These are phyloP conservation scores for Fagopyrum esculentum DNA, from an alignment of 148 eudicot genomes.

Conservation along the genomic window DNA sequence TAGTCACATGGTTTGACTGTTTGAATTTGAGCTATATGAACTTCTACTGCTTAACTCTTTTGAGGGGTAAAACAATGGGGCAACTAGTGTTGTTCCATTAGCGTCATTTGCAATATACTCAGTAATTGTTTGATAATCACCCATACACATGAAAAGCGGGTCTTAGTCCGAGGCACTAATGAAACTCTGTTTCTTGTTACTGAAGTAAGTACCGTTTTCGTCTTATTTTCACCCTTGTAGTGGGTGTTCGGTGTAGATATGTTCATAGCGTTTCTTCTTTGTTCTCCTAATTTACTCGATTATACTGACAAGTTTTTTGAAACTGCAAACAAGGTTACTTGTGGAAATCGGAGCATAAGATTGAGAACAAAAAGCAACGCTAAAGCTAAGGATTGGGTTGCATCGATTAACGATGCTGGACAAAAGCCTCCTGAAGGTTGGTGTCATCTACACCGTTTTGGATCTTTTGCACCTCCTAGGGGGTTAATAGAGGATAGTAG, in stretches of 20 bases:
- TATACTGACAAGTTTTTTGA: constrained; percentile 8
- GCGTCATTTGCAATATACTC: neutral
- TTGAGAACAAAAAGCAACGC: constrained; percentile 65
- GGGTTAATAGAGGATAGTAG: constrained; percentile 89
- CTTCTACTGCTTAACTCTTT: neutral
- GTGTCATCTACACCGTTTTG: constrained; percentile 96
- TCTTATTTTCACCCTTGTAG: neutral
- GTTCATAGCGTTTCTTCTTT: neutral
- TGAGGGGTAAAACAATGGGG: neutral
- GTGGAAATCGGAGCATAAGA: constrained; percentile 74
- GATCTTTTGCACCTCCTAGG: constrained; percentile 93
- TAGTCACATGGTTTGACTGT: neutral
- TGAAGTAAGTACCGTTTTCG: neutral
- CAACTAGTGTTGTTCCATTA: neutral
- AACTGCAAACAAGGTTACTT: constrained; percentile 55
- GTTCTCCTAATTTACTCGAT: neutral
- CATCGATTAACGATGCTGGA: constrained; percentile 92
- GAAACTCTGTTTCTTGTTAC: neutral
- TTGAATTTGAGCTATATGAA: neutral
- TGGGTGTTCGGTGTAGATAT: neutral
- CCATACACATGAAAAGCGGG: neutral
- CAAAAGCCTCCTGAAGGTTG: constrained; percentile 91
- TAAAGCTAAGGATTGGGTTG: constrained; percentile 84
- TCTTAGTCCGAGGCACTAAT: neutral
- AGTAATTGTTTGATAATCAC: neutral